Evolutionary conservation across 2,329 filamentous ascomycete genomes (phyloP).

Genomic region (Didymella lethalis): DNA sequence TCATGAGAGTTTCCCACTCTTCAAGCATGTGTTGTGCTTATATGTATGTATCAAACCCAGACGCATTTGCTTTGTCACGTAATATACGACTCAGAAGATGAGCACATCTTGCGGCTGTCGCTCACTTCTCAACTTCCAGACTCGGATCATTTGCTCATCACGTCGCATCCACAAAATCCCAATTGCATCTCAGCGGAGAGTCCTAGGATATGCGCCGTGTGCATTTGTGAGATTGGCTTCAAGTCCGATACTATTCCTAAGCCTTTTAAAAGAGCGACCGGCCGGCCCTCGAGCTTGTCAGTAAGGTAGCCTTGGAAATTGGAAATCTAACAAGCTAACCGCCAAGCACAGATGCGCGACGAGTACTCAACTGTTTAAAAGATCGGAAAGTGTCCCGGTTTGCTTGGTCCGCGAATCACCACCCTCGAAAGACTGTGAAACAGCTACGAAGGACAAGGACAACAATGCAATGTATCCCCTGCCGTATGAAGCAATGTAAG

Average conservation of each 20-base stretch:
- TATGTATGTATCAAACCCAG: neutral
- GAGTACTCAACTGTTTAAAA: neutral
- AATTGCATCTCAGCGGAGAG: neutral
- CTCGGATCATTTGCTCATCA: neutral
- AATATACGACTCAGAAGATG: neutral
- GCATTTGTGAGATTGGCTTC: neutral
- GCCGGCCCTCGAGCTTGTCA: neutral
- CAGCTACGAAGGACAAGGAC: neutral
- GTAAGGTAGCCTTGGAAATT: neutral
- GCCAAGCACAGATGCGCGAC: neutral
- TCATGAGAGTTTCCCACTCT: neutral
- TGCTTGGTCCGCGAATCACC: neutral
- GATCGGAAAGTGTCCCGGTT: neutral
- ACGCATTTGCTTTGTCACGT: neutral
- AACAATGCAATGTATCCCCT: neutral
- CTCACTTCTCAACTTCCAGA: neutral
- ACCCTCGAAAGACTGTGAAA: neutral
- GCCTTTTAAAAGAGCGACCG: neutral
- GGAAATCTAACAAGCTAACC: neutral
- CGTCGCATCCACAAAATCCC: neutral
- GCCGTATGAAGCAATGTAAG: neutral
- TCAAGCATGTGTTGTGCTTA: neutral
- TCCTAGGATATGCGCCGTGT: neutral
- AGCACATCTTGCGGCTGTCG: neutral
- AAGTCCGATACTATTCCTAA: neutral